A percentile compares a stretch with the other conserved stretches of the same genome.
Evolutionary conservation across 331 rosid species (phyloP).

Genomic region (Ulmus americana): DNA sequence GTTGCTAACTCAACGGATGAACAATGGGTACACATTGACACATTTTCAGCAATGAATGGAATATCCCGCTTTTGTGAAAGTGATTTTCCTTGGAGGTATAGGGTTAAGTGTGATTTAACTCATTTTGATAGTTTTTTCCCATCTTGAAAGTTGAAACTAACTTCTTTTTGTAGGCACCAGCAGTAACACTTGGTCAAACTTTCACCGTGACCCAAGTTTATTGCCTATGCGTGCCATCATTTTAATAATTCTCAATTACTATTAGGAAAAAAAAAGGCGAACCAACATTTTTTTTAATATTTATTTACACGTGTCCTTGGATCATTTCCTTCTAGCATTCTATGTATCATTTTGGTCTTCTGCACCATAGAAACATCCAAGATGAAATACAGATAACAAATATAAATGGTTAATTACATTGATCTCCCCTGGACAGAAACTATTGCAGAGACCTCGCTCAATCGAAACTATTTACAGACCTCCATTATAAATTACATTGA

Average conservation of each 20-base stretch:
- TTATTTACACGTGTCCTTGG: neutral
- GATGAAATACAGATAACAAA: neutral
- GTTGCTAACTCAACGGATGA: slow-evolving; percentile 37
- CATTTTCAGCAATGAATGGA: slow-evolving; percentile 94
- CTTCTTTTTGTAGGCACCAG: neutral
- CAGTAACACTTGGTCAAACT: neutral
- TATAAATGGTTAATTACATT: too few species aligned
- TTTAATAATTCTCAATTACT: neutral
- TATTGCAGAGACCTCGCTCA: too few species aligned
- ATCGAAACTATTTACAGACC: too few species aligned
- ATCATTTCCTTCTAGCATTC: neutral
- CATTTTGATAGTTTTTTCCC: slow-evolving; percentile 2
- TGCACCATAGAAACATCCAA: neutral
- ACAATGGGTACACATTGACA: slow-evolving; percentile 79
- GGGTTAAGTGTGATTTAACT: slow-evolving; percentile 9
- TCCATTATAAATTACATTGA: too few species aligned
- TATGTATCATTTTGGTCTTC: neutral
- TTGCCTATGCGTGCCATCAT: neutral
- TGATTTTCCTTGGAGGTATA: slow-evolving; percentile 77
- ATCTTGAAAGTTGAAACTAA: neutral
- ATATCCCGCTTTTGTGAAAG: slow-evolving; percentile 87
- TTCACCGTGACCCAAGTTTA: neutral
- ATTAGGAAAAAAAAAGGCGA: neutral
- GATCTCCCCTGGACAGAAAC: too few species aligned
- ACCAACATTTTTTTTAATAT: neutral